Percentiles rank a stretch among this genome's conserved stretches.
Evolutionary conservation across 2,329 filamentous ascomycete genomes (phyloP).

Genomic region (Apiospora phragmitis): DNA sequence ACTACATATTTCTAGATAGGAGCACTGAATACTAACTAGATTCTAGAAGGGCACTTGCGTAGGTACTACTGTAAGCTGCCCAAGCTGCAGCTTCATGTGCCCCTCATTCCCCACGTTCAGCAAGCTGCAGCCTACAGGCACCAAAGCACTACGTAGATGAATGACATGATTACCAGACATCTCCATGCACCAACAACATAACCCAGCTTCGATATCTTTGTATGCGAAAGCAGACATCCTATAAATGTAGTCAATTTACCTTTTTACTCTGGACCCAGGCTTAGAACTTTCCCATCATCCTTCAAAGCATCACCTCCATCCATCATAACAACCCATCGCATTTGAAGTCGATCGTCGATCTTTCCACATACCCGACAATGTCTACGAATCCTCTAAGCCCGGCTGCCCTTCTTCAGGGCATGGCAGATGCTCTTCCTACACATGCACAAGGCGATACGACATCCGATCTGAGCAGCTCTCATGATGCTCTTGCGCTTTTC

Average conservation of each 20-base stretch:
- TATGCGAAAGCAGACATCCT: not conserved
- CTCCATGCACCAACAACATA: not conserved
- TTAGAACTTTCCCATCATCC: too few species aligned
- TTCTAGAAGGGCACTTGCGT: not conserved
- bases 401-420: constrained; percentile 51
- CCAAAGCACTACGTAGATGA: too few species aligned
- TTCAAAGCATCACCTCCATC: not conserved
- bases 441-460: constrained; percentile 52
- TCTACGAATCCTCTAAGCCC: constrained; percentile 40
- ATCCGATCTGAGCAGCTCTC: constrained; percentile 68
- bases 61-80: too few species aligned
- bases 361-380: constrained; percentile 18
- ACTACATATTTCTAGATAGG: too few species aligned
- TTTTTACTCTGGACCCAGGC: not conserved
- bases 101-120: not conserved
- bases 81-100: not conserved
- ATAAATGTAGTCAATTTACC: not conserved
- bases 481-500: constrained; percentile 82
- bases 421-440: constrained; percentile 61
- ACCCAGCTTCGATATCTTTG: not conserved
- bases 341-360: not conserved
- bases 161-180: not conserved
- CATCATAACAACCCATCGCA: not conserved
- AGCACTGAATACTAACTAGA: too few species aligned
- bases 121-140: not conserved